Base-by-base conservation (phyloP, 805 yeast genomes). In the Pichia kluyveri region DNA sequence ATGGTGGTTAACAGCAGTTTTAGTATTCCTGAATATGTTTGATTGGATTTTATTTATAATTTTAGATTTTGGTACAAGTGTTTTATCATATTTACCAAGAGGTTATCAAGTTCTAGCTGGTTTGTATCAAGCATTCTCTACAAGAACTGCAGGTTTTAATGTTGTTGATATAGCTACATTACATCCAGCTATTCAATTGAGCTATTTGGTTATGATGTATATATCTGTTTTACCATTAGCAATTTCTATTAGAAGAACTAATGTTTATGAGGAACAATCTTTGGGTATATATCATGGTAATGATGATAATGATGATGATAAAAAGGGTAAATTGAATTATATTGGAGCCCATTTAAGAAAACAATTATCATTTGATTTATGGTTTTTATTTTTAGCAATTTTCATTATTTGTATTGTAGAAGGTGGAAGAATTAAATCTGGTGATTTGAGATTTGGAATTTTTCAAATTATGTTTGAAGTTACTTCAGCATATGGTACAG, bases 161-260 rank as follows among this genome's bases (percentile, higher is more conserved):
- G 83, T 85, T 38, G 77, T 90, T 27, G 80, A 83, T 60, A 66
- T 93, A 38, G 69, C 87, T 2, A 61, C 64, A 40, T 70, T 93
- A 41, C 93, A 89, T 59, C 93, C 97, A 0, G 93, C 96, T 0
- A 86, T 91, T 44, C 96, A 89, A 63, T 95, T 93, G 30, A 81
- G 93, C 56, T 93, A 93, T 63, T 76, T 88, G 81, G 76, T 93
- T 51, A 91, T 93, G 98, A 93, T 93, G 99, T 93, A 93, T 68
- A 89, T 93, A 28, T 91, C 98, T 15, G 97, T 91, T 41, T 72
- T 90, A 61, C 99, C 99, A 1, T 70, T 93, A 56, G 99, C 99
- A 32, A 93, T 93, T 54, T 87, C 96, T 38, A 89, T 93, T 53
- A 80, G 99, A 69, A 78, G 97, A 63, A 93, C 99, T 18, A 93